Evolutionary conservation across 108 stramenopile genomes (phyloP).

Genomic region (Thalassiosira profunda): DNA sequence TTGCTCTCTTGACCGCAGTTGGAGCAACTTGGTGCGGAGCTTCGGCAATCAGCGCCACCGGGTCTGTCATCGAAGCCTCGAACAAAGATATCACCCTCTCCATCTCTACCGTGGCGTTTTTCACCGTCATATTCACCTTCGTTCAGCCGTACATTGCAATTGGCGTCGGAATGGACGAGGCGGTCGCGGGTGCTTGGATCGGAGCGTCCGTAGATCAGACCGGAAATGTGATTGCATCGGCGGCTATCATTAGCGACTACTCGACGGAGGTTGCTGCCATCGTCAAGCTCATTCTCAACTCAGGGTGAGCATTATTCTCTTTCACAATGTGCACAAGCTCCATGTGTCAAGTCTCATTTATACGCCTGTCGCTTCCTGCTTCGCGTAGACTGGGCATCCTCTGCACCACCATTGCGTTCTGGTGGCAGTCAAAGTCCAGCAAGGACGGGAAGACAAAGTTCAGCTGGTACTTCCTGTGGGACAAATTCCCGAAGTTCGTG

Average conservation of each 20-base stretch:
- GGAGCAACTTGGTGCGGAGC: constrained; percentile 12
- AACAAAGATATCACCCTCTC: constrained; percentile 2
- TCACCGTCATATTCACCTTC: constrained; percentile 10
- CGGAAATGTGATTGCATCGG: constrained; percentile 7
- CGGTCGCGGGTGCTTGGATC: constrained; percentile 10
- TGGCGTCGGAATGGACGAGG: constrained; percentile 6
- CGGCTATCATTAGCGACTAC: constrained; percentile 6
- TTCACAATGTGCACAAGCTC: too few relatives aligned
- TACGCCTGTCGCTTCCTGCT: too few relatives aligned
- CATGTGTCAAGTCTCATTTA: too few relatives aligned
- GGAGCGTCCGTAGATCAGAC: constrained; percentile 9
- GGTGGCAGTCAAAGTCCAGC: constrained; percentile 7
- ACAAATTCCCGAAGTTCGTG: constrained; percentile 8
- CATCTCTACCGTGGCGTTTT: constrained; percentile 5
- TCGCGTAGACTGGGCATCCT: constrained; percentile 8
- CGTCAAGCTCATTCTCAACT: constrained; percentile 9
- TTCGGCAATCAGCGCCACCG: constrained; percentile 9
- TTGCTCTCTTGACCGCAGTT: constrained; percentile 1
- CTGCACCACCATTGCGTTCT: constrained; percentile 6
- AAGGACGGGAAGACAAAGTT: constrained; percentile 8
- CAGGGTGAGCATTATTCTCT: too few relatives aligned
- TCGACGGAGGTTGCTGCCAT: constrained; percentile 6
- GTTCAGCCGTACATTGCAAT: constrained; percentile 9
- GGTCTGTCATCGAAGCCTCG: neutral
- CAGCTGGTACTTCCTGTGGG: constrained; percentile 11